phyloP scores from a whole-genome alignment of 164 flowering plant species.

The Liriodendron chinense region DNA sequence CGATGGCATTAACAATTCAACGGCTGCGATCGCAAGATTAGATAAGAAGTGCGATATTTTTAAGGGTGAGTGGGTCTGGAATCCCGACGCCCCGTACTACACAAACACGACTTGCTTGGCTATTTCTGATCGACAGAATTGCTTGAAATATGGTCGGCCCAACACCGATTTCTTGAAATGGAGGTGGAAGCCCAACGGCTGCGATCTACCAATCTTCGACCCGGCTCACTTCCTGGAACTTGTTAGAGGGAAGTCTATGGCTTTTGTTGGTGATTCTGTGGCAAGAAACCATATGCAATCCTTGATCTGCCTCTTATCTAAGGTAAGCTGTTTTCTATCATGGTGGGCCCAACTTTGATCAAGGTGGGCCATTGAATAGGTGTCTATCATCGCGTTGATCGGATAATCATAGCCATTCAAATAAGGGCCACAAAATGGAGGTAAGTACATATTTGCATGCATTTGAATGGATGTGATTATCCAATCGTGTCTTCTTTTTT shows the following conservation, averaged over 20 bases:
- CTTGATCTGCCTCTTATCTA: slow-evolving; percentile 66
- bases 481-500: too few relatives aligned
- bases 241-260: slow-evolving; percentile 57
- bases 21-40: not conserved
- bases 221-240: slow-evolving; percentile 55
- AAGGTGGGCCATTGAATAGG: not conserved
- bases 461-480: too few relatives aligned
- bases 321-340: slow-evolving; percentile 32
- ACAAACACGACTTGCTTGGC: slow-evolving; percentile 61
- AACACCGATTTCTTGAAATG: slow-evolving; percentile 63
- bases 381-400: not conserved
- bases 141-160: slow-evolving; percentile 72
- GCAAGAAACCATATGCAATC: slow-evolving; percentile 84
- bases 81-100: slow-evolving; percentile 61
- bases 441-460: too few relatives aligned
- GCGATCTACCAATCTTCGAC: slow-evolving; percentile 60
- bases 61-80: slow-evolving; percentile 68
- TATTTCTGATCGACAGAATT: slow-evolving; percentile 70
- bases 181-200: slow-evolving; percentile 77
- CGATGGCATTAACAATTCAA: not conserved
- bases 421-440: too few relatives aligned
- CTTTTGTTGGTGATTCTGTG: slow-evolving; percentile 80
- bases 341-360: not conserved
- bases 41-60: slow-evolving; percentile 46
- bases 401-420: too few relatives aligned